These are phyloP conservation scores for Alternaria triticina DNA, from an alignment of 2,329 filamentous ascomycete genomes.

Conservation along the genomic window DNA sequence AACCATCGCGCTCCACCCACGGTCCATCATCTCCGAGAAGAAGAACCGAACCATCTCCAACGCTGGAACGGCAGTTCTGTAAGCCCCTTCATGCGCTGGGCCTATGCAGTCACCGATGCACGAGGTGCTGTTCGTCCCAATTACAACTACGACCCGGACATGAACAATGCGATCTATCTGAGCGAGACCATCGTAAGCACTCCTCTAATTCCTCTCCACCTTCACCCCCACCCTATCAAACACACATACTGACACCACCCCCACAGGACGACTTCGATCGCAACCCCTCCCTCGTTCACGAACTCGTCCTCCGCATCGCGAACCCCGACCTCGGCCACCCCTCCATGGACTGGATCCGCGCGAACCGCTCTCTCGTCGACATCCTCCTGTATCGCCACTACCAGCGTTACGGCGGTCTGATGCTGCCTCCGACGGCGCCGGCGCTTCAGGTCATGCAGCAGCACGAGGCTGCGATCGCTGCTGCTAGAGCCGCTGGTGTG, in stretches of 20 bases:
- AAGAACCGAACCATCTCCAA: background rate
- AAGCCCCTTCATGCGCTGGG: slow-evolving; percentile 5
- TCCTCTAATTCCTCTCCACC: background rate
- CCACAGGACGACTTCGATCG: slow-evolving; percentile 7
- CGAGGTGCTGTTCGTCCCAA: background rate
- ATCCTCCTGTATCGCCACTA: slow-evolving; percentile 11
- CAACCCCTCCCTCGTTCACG: slow-evolving; percentile 3
- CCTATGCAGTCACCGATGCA: background rate
- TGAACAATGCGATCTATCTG: slow-evolving; percentile 1
- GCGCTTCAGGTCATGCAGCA: background rate
- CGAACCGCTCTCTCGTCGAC: slow-evolving; percentile 9
- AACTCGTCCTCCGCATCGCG: slow-evolving; percentile 8
- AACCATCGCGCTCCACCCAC: background rate
- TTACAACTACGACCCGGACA: slow-evolving; percentile 1
- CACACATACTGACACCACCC: background rate
- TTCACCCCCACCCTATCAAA: background rate
- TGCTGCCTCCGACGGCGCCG: slow-evolving; percentile 6
- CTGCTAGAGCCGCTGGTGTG: background rate
- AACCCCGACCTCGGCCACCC: slow-evolving; percentile 3
- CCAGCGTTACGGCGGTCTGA: slow-evolving; percentile 12
- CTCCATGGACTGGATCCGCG: slow-evolving; percentile 2
- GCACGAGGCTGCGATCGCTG: background rate
- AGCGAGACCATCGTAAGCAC: background rate
- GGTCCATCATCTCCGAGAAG: background rate
- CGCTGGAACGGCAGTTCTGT: background rate